A percentile compares a stretch with the other conserved stretches of the same genome.
phyloP scores from a whole-genome alignment of 2,329 filamentous ascomycete genomes.

The Seiridium unicorne region DNA sequence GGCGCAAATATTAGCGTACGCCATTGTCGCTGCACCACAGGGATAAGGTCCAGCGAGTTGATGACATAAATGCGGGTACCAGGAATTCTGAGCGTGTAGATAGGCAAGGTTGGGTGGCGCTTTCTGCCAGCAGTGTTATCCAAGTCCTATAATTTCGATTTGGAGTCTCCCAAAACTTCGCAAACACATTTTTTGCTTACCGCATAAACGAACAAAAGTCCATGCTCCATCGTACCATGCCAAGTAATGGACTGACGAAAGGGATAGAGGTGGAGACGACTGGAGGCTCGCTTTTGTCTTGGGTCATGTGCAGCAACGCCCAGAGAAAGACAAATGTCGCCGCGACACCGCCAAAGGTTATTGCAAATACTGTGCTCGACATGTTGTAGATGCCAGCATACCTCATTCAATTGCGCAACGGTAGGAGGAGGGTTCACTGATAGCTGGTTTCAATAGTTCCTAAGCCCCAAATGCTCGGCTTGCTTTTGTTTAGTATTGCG shows the following conservation, averaged over 20 bases:
- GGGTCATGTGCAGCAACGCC: not conserved
- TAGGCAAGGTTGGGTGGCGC: conserved; percentile 3
- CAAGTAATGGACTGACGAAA: not conserved
- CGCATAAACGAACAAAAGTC: not conserved
- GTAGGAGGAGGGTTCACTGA: too few species aligned
- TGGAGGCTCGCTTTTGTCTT: not conserved
- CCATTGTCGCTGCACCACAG: conserved; percentile 10
- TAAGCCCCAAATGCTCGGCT: too few species aligned
- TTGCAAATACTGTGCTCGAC: not conserved
- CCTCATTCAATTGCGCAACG: too few species aligned
- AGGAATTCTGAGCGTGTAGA: conserved; percentile 13
- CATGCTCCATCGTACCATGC: not conserved
- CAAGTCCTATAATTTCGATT: not conserved
- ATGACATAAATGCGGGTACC: conserved; percentile 9
- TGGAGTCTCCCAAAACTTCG: not conserved
- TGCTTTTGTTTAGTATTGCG: too few species aligned
- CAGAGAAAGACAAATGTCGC: not conserved
- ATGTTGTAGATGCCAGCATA: too few species aligned
- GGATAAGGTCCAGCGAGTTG: conserved; percentile 11
- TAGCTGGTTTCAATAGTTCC: too few species aligned
- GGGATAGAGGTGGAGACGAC: not conserved
- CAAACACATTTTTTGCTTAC: not conserved
- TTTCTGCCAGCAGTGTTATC: not conserved
- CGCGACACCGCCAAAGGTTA: not conserved
- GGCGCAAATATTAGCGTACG: conserved; percentile 5